These are phyloP conservation scores for Elongisporangium anandrum DNA, from an alignment of 352 stramenopile genomes.

Conservation along the genomic window DNA sequence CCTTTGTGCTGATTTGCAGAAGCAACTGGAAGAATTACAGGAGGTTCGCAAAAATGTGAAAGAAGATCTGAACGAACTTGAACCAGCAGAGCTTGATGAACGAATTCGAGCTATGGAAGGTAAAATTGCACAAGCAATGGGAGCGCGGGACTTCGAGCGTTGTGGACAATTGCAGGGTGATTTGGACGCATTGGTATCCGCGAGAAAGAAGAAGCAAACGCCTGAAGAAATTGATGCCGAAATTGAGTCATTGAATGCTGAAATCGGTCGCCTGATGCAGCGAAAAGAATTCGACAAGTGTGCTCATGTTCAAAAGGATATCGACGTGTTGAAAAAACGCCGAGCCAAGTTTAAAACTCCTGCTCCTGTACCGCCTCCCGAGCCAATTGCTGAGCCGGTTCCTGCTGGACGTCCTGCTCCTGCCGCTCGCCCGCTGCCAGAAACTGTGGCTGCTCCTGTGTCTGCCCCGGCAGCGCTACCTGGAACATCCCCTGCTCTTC, in stretches of 20 bases:
- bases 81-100: conserved; percentile 76
- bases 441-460: conserved; percentile 20
- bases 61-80: conserved; percentile 84
- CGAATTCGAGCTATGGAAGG: conserved; percentile 66
- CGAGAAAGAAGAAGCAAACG: conserved; percentile 85
- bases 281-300: conserved; percentile 87
- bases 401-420: conserved; percentile 22
- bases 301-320: conserved; percentile 78
- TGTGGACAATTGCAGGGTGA: conserved; percentile 67
- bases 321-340: conserved; percentile 74
- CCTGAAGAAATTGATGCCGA: conserved; percentile 78
- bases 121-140: conserved; percentile 71
- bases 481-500: conserved; percentile 17
- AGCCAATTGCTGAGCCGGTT: conserved; percentile 14
- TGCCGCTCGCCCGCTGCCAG: conserved; percentile 6
- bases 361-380: conserved; percentile 16
- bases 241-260: conserved; percentile 64
- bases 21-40: conserved; percentile 72
- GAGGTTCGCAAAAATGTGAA: conserved; percentile 71
- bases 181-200: conserved; percentile 60
- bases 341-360: conserved; percentile 54
- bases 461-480: conserved; percentile 48
- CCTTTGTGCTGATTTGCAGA: conserved; percentile 74
- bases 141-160: conserved; percentile 73
- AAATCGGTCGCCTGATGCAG: conserved; percentile 66